Conservation (phyloP, 2,329 filamentous ascomycete species). For the Ophiostoma fasciatum region DNA sequence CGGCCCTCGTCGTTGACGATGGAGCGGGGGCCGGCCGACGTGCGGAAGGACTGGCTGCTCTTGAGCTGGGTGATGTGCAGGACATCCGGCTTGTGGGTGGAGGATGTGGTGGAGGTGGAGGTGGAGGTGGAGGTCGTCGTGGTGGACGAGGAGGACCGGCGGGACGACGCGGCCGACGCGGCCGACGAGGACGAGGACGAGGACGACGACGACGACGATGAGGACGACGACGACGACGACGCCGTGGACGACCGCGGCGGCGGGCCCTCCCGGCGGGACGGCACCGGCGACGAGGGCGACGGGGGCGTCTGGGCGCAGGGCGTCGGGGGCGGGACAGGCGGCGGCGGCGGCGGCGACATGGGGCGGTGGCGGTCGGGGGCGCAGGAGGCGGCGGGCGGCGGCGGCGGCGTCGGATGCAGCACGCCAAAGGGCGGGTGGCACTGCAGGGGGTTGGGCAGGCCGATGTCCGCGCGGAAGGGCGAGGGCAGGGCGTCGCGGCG, state of each 20-base stretch:
- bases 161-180: not conserved
- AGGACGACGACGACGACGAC: not conserved
- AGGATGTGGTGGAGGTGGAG: too few species aligned
- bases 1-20: slow-evolving; percentile 1
- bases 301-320: not conserved
- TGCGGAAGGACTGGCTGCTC: not conserved
- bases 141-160: not conserved
- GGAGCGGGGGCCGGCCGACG: slow-evolving; percentile 1
- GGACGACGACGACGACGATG: not conserved
- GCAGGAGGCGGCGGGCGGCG: too few species aligned
- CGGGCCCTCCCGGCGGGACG: too few species aligned
- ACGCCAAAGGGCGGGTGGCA: slow-evolving; percentile 2
- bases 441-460: slow-evolving; percentile 5
- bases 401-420: not conserved
- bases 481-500: too few species aligned
- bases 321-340: slow-evolving; percentile 1
- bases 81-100: too few species aligned
- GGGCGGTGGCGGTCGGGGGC: too few species aligned
- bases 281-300: too few species aligned
- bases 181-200: not conserved
- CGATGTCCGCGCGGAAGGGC: not conserved
- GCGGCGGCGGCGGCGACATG: not conserved
- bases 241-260: too few species aligned
- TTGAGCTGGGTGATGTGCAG: slow-evolving; percentile 2
- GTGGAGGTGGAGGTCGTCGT: not conserved